Evolutionary conservation across 306 rosid species (phyloP), one percentile per base, ranked within the genome.

Genomic region (Senna siamea): DNA sequence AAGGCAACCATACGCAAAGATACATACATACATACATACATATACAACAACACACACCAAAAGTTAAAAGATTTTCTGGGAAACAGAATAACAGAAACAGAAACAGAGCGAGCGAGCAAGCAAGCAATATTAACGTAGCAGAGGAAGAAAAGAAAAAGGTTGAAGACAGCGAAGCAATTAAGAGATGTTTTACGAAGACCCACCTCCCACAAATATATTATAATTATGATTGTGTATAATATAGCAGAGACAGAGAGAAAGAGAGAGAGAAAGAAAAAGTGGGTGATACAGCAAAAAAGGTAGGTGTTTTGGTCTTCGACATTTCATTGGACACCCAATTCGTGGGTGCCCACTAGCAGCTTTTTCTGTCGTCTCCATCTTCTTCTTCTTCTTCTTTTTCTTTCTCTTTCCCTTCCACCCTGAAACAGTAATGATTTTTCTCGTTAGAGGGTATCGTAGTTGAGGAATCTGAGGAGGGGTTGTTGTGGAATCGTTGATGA

Each of bases 391-490:
- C 64, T n/a, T 60, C 28, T 76, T 6, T 5, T 8, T 13, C 52
- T 64, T 70, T 5, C 67, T 13, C 12, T 23, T 9, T n/a, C n/a
- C n/a, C 69, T 79, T 78, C 81, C 76, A 43, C 57, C 75, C 78
- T 83, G 76, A 80, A 76, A 14, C 82, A 74, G 78, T 77, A 84
- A 85, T 84, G 85, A 87, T 87, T 87, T 82, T 81, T 60, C 87
- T 83, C 82, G 84, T 83, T 83, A 79, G 59, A 34, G 78, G 87
- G 88, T 69, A 83, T 87, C 85, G 73, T 81, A 79, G 88, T 83
- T 71, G 85, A 76, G 84, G 90, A 88, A 88, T 82, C 89, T 81
- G 83, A 78, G 80, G 80, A 66, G 79, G 83, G 75, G 83, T 60
- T 1, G 46, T 63, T 67, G 71, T 68, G 30, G 54, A 60, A 58